Evolutionary conservation across 352 stramenopile species (phyloP).

Genomic region (Heterotrichella gracilis): DNA sequence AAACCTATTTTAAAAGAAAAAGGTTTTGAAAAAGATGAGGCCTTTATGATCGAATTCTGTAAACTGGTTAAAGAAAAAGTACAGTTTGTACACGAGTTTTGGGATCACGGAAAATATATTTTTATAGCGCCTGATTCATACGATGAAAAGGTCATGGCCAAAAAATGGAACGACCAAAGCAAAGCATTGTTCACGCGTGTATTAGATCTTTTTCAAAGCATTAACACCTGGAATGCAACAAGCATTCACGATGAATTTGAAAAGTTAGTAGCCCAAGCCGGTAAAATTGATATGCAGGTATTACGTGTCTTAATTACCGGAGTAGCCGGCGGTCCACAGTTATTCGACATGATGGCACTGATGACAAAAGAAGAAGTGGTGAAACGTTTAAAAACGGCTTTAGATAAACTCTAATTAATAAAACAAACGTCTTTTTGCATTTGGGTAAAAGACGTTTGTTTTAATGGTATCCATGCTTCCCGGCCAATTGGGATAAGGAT

Average conservation of each 20-base stretch:
- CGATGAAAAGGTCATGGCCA: neutral
- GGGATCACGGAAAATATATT: neutral
- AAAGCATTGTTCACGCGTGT: neutral
- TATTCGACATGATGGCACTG: neutral
- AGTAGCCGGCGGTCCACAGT: neutral
- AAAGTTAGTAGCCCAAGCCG: neutral
- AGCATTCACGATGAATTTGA: neutral
- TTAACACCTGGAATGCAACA: neutral
- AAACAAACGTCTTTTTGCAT: too few relatives aligned
- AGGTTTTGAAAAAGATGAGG: neutral
- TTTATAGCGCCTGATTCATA: neutral
- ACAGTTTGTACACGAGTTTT: neutral
- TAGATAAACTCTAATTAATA: neutral
- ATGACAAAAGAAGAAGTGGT: neutral
- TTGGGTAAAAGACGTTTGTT: too few relatives aligned
- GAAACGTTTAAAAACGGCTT: neutral
- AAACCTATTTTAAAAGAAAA: neutral
- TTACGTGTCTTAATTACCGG: neutral
- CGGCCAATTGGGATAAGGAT: too few relatives aligned
- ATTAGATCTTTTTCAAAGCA: neutral
- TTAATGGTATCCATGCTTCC: too few relatives aligned
- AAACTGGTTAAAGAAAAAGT: neutral
- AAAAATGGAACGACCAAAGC: conserved; percentile 4
- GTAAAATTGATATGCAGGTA: conserved; percentile 1
- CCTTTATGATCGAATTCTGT: neutral